These are phyloP conservation scores for Capsella bursapastoris DNA, from an alignment of 345 rosid species.

Conservation along the genomic window DNA sequence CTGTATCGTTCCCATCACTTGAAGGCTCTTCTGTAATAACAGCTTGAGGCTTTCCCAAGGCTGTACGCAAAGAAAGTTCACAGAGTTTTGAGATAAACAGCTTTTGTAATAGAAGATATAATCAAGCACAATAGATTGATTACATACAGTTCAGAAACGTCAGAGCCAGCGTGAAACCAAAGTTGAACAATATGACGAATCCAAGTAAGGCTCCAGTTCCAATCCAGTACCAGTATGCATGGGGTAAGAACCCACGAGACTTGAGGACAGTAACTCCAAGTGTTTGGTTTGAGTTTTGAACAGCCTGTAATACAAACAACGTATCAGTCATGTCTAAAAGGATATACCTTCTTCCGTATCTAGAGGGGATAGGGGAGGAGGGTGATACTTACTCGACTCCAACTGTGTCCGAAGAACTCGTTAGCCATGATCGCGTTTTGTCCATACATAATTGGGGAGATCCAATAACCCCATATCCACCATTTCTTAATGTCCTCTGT, in stretches of 20 bases:
- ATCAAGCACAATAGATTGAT: slow-evolving; percentile 12
- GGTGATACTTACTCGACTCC: slow-evolving; percentile 55
- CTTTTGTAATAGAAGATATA: slow-evolving; percentile 15
- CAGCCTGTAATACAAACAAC: slow-evolving; percentile 49
- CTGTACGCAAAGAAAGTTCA: slow-evolving; percentile 50
- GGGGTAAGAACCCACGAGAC: slow-evolving; percentile 69
- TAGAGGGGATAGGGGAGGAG: background rate
- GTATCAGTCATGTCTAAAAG: slow-evolving; percentile 14
- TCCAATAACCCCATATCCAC: slow-evolving; percentile 95
- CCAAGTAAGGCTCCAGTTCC: slow-evolving; percentile 75
- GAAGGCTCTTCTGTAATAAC: slow-evolving; percentile 52
- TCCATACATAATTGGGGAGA: slow-evolving; percentile 80
- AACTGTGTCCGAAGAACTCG: slow-evolving; percentile 72
- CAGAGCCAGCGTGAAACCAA: slow-evolving; percentile 70
- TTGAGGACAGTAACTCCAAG: slow-evolving; percentile 70
- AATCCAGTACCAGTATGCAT: slow-evolving; percentile 88
- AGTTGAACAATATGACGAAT: slow-evolving; percentile 62
- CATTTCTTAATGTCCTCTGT: slow-evolving; percentile 77
- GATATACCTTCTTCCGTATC: background rate
- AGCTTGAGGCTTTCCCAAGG: slow-evolving; percentile 60
- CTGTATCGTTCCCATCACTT: slow-evolving; percentile 42
- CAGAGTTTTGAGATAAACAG: background rate
- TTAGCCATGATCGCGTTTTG: slow-evolving; percentile 70
- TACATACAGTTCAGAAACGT: slow-evolving; percentile 75
- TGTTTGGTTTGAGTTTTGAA: slow-evolving; percentile 59